Evolutionary conservation across 805 yeast species (phyloP).

Genomic region (Cyberlindnera amylophila): DNA sequence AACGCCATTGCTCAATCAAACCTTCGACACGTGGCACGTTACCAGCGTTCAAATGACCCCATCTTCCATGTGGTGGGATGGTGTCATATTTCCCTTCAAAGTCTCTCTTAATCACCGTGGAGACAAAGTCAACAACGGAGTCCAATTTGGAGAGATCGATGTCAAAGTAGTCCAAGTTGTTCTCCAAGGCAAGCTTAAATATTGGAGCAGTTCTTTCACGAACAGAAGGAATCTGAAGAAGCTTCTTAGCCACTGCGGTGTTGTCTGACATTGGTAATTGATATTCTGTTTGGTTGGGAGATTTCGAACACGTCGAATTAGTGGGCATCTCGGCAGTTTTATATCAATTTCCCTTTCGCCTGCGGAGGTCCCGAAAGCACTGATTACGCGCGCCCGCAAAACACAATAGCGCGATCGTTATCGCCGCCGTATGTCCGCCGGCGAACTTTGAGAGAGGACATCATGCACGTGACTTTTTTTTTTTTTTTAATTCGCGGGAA

Average conservation of each 20-base stretch:
- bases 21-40: slow-evolving; percentile 40
- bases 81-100: slow-evolving; percentile 39
- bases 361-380: background rate
- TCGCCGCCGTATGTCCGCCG: slow-evolving; percentile 13
- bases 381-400: background rate
- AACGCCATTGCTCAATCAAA: slow-evolving; percentile 38
- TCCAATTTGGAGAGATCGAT: slow-evolving; percentile 42
- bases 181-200: slow-evolving; percentile 34
- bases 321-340: too few species aligned
- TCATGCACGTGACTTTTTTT: background rate
- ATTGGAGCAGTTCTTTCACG: slow-evolving; percentile 48
- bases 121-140: slow-evolving; percentile 42
- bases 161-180: slow-evolving; percentile 40
- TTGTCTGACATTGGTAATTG: background rate
- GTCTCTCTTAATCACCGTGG: slow-evolving; percentile 37
- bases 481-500: too few species aligned
- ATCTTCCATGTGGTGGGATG: slow-evolving; percentile 66
- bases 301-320: too few species aligned
- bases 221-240: slow-evolving; percentile 51
- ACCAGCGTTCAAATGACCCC: slow-evolving; percentile 60
- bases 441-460: background rate
- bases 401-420: slow-evolving; percentile 1
- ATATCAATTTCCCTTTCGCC: too few species aligned
- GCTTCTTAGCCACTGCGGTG: slow-evolving; percentile 26
- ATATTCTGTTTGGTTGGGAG: too few species aligned